Conservation (phyloP, 805 yeast species). For the Tanozyma kutaoensis region DNA sequence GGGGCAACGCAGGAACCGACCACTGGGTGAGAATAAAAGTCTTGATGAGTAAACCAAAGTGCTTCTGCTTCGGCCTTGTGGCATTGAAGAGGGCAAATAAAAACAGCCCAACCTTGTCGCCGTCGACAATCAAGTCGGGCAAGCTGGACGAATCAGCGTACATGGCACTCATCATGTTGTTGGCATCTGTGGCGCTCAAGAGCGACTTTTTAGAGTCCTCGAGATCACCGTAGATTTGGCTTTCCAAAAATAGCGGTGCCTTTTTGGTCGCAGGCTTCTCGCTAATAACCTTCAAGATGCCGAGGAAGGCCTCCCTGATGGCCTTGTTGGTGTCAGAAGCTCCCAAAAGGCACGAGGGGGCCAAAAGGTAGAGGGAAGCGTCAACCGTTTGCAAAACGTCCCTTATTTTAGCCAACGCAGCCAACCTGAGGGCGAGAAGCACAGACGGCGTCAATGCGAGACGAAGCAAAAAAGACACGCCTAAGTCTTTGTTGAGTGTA, state of each 20-base stretch:
- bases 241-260: constrained; percentile 30
- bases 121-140: constrained; percentile 17
- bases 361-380: constrained; percentile 31
- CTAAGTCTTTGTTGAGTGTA: constrained; percentile 17
- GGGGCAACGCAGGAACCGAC: constrained; percentile 15
- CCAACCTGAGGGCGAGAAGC: constrained; percentile 44
- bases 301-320: constrained; percentile 27
- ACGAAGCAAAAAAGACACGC: constrained; percentile 47
- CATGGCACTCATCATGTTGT: constrained; percentile 17
- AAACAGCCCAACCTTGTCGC: constrained; percentile 11
- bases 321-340: constrained; percentile 35
- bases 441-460: constrained; percentile 41
- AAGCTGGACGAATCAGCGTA: constrained; percentile 8
- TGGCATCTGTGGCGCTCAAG: constrained; percentile 56
- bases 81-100: constrained; percentile 26
- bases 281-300: constrained; percentile 9
- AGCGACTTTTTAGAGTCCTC: constrained; percentile 35
- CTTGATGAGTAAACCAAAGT: constrained; percentile 37
- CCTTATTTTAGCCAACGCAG: constrained; percentile 25
- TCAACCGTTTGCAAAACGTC: constrained; percentile 12
- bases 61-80: constrained; percentile 32
- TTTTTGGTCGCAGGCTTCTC: constrained; percentile 22
- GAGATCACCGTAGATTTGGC: constrained; percentile 43
- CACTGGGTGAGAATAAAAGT: constrained; percentile 67
- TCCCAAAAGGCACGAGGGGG: constrained; percentile 46